Conservation (phyloP, 306 rosid genomes). For the Echinosophora koreensis region DNA sequence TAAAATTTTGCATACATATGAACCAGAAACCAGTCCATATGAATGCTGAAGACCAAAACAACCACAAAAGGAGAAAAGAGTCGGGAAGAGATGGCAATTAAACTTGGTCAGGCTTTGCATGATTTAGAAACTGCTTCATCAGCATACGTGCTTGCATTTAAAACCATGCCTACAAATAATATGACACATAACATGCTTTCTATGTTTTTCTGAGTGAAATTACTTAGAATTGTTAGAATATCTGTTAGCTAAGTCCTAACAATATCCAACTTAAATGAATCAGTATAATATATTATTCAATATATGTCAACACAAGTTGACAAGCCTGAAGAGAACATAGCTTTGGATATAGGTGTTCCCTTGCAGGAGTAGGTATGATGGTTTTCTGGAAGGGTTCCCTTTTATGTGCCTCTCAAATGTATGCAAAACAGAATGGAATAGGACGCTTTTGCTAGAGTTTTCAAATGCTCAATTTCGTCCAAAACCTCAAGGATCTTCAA, state of each 20-base stretch:
- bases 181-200: neutral
- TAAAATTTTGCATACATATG: conserved; percentile 8
- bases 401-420: neutral
- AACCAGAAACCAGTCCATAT: conserved; percentile 18
- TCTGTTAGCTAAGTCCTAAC: no score
- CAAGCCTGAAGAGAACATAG: neutral
- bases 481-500: conserved; percentile 35
- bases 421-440: conserved; percentile 14
- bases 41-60: conserved; percentile 34
- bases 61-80: neutral
- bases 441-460: conserved; percentile 14
- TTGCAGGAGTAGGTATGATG: conserved; percentile 15
- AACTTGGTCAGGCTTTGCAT: neutral
- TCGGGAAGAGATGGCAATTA: conserved; percentile 13
- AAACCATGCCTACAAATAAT: conserved; percentile 17
- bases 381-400: neutral
- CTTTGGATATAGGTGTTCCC: conserved; percentile 11
- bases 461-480: neutral
- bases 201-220: conserved; percentile 1
- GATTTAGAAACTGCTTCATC: conserved; percentile 5
- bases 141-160: conserved; percentile 24
- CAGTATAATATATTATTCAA: neutral
- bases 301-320: neutral
- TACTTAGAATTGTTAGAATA: conserved; percentile 10
- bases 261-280: neutral